Evolutionary conservation across 495 filamentous ascomycete genomes (phyloP), one percentile per base, ranked within the genome.

Genomic region (Aspergillus hancockii): DNA sequence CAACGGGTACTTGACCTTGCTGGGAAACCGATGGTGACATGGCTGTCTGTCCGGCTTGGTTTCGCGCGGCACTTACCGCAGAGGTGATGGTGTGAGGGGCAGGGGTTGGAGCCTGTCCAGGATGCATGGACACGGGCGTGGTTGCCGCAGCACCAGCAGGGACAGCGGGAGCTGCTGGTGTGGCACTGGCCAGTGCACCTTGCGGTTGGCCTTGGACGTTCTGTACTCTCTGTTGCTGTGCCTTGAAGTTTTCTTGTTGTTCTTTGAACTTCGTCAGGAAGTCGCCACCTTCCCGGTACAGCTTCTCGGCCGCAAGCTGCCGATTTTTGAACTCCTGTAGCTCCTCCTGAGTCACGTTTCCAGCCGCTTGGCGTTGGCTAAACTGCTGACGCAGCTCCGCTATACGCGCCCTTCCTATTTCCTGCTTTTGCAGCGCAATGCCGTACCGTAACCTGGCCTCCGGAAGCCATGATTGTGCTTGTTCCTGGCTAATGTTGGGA

Each of bases 371-470:
- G 7, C 75, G 76, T 52, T 72, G 68, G 9, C 56, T 45, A 47
- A 72, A 73, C 52, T 77, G 72, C 55, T 71, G 63, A 23, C 75
- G 76, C 23, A 79, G 55, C 9, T 78, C 73, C 12, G 69, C 56
- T 36, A 73, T 67, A 4, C 75, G 70, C 9, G 72, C 71, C 32
- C 73, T 66, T n/a, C 76, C 75, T 16, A 75, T 71, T 53, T 85
- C 81, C 50, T 80, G 76, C 57, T 78, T 83, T 63, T 83, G 79
- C 21, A 84, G 68, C 7, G 77, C 74, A 54, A 78, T 75, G 16
- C 80, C 82, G 65, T 83, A 83, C 58, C 78, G 74, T 22, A 76
- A 65, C 53, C 75, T 80, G n/a, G 79, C 78, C 63, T 85, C 81
- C 10, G 71, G 68, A 31, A 82, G 70, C 79, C 76, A 84, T 16